Conservation (phyloP, 768 basidiomycete species). For the Leccinum fibrillosum region DNA sequence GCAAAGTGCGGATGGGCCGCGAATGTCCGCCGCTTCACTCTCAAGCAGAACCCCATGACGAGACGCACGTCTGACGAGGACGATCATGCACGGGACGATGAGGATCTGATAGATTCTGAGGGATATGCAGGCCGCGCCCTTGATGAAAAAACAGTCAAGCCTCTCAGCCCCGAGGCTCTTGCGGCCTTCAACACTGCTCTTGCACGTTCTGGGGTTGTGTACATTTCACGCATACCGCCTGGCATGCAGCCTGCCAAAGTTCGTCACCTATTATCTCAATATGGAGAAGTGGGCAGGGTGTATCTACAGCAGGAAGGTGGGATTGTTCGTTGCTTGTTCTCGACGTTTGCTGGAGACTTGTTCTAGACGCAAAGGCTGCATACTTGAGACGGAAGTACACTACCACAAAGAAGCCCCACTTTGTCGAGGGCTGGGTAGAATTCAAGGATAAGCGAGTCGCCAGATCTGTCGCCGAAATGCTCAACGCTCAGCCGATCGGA, state of each 20-base stretch:
- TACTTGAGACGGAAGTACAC: conserved; percentile 81
- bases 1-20: neutral
- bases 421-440: conserved; percentile 97
- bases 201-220: conserved; percentile 80
- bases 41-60: too few relatives aligned
- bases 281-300: conserved; percentile 89
- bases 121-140: conserved; percentile 51
- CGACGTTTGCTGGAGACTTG: neutral
- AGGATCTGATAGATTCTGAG: conserved; percentile 45
- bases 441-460: conserved; percentile 94
- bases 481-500: conserved; percentile 94
- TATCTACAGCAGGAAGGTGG: conserved; percentile 91
- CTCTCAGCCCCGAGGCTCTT: conserved; percentile 70
- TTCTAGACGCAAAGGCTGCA: conserved; percentile 77
- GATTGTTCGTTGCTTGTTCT: conserved; percentile 15
- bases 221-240: conserved; percentile 94
- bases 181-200: conserved; percentile 72
- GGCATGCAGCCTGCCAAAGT: conserved; percentile 98
- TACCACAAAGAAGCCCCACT: conserved; percentile 81
- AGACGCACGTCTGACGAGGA: conserved; percentile 2
- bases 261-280: conserved; percentile 84
- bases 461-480: conserved; percentile 86
- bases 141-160: conserved; percentile 56
- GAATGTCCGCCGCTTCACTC: too few relatives aligned
- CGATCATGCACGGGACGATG: conserved; percentile 26